These are phyloP conservation scores for Talaromyces pinophilus DNA, from an alignment of 2,329 filamentous ascomycete species.

Conservation along the genomic window DNA sequence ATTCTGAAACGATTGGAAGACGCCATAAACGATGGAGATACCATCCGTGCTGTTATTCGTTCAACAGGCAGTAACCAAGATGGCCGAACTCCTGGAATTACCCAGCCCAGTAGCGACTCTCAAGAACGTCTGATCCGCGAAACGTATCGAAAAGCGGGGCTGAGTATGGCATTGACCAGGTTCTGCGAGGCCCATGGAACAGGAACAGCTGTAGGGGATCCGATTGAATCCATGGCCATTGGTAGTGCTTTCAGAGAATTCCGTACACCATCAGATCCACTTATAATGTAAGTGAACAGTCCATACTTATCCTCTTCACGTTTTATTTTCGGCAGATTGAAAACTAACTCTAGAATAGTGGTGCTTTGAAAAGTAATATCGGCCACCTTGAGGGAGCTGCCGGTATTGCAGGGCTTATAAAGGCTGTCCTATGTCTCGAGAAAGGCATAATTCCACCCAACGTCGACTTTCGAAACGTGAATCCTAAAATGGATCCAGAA, in stretches of 20 bases:
- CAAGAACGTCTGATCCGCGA: slow-evolving; percentile 40
- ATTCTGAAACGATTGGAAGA: background rate
- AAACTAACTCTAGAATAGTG: background rate
- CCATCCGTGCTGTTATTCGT: slow-evolving; percentile 42
- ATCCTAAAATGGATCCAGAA: background rate
- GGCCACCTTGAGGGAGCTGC: slow-evolving; percentile 38
- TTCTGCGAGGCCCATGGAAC: slow-evolving; percentile 43
- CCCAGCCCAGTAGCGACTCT: slow-evolving; percentile 35
- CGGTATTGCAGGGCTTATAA: slow-evolving; percentile 33
- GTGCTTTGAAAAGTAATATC: slow-evolving; percentile 23
- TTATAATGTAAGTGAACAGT: background rate
- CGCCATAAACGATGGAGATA: slow-evolving; percentile 44
- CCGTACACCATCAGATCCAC: background rate
- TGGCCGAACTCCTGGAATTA: slow-evolving; percentile 32
- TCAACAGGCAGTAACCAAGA: slow-evolving; percentile 36
- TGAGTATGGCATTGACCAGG: slow-evolving; percentile 29
- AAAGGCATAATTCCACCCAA: slow-evolving; percentile 33
- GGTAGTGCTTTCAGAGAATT: background rate
- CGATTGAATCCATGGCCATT: slow-evolving; percentile 22
- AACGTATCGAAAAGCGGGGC: slow-evolving; percentile 37
- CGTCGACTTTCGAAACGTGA: slow-evolving; percentile 14
- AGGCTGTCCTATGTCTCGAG: slow-evolving; percentile 39
- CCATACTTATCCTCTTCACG: background rate
- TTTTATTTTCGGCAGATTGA: background rate
- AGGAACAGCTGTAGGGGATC: slow-evolving; percentile 36